Evolutionary conservation across 179 eudicot genomes (phyloP), one percentile per base, ranked within the genome.

Genomic region (Beta macrorhiza): DNA sequence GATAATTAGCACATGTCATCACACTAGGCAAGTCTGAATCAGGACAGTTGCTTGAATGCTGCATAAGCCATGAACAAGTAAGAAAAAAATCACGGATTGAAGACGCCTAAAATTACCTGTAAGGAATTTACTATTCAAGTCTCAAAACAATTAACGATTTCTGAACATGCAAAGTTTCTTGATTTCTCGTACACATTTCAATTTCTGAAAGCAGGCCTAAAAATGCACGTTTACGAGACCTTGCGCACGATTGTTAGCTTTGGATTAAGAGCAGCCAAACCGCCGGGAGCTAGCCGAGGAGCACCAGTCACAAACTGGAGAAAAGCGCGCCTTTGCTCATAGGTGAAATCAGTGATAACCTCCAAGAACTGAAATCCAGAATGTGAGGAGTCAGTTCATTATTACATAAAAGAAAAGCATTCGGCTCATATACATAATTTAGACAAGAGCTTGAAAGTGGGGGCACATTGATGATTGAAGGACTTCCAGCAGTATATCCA

Each of bases 1-100:
- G 85, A 87, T 94, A 96, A 77, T 94, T 96, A 79, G 98, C 97
- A 82, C 99, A 96, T 52, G 99, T 96, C 99, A 96, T 96, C 82
- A 94, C 99, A 68, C 99, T 96, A 0, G 99, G 99, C 84, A 96
- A 85, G 83, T 96, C 99, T 51, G 80, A 87, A 83, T 96, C 97
- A 2, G 85, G 86, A 58, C 85, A 79, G 77, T 78, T 85, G 82
- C 87, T 86, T 61, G 89, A 92, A 79, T 90, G 93, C 98, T 96
- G 94, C 78, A 75, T 22, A 64, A 42, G 53, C 65, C 65, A 22
- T 3, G 10, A 80, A 76, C 29, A 76, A 25, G 80, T 80, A 16
- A n/a, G n/a, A n/a, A 14, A 25, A 25, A 14, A 62, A 62, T 62
- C 29, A 62, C 10, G 32, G 9, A 20, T n/a, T 72, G 16, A 47